A percentile compares a stretch with the other conserved stretches of the same genome.
These are phyloP conservation scores for Hortaea sp. DNA, from an alignment of 2,329 filamentous ascomycete species.

Conservation along the genomic window DNA sequence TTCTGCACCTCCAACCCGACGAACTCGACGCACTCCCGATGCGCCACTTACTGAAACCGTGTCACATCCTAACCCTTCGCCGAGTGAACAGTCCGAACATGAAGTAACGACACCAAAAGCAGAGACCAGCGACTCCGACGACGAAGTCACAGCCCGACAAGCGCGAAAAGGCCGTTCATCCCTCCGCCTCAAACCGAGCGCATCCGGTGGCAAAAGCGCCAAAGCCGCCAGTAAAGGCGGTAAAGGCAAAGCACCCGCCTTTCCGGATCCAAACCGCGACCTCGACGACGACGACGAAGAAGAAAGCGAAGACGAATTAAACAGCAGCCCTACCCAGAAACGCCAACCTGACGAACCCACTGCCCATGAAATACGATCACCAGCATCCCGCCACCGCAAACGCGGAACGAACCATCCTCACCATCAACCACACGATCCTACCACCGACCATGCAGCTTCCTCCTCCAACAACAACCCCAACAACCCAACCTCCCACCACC, in stretches of 20 bases:
- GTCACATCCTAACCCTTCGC: background rate
- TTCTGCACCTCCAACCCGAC: background rate
- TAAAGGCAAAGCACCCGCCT: constrained; percentile 15
- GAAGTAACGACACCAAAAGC: constrained; percentile 6
- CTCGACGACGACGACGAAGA: background rate
- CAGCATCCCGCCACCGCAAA: too few species aligned
- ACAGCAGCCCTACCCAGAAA: background rate
- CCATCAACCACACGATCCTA: background rate
- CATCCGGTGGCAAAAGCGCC: constrained; percentile 6
- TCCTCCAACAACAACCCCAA: background rate
- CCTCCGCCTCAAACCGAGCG: constrained; percentile 8
- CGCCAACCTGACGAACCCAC: background rate
- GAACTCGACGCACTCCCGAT: background rate
- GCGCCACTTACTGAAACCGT: background rate
- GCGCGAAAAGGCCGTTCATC: constrained; percentile 7
- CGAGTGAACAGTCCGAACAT: constrained; percentile 1
- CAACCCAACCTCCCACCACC: constrained; percentile 9
- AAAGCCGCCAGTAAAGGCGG: constrained; percentile 18
- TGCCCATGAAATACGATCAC: background rate
- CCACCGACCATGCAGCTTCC: background rate
- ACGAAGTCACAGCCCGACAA: constrained; percentile 9
- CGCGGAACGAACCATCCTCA: too few species aligned
- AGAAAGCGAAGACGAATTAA: constrained; percentile 1
- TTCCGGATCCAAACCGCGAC: background rate
- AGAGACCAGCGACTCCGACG: constrained; percentile 10